Conservation (phyloP, 2,329 filamentous ascomycete genomes). For the Trichoderma atroviride region DNA sequence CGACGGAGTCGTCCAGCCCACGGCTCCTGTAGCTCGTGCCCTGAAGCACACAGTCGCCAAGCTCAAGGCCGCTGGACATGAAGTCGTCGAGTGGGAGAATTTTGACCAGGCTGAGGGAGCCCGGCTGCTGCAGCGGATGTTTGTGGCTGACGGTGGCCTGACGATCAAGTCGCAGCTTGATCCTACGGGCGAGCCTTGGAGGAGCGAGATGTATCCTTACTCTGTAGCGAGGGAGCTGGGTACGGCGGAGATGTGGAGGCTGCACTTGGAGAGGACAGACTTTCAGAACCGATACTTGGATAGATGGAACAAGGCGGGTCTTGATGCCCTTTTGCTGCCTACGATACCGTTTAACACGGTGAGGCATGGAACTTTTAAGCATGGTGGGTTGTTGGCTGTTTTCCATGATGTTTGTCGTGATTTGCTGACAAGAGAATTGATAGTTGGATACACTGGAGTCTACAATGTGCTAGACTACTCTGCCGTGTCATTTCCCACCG, state of each 20-base stretch:
- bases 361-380: conserved; percentile 48
- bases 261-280: conserved; percentile 49
- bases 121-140: conserved; percentile 48
- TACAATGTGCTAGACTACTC: conserved; percentile 55
- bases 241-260: conserved; percentile 51
- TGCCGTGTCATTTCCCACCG: conserved; percentile 51
- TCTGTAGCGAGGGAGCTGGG: conserved; percentile 42
- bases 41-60: conserved; percentile 49
- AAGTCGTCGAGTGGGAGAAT: conserved; percentile 56
- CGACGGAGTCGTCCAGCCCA: conserved; percentile 66
- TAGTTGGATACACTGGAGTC: conserved; percentile 55
- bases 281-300: conserved; percentile 52
- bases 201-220: conserved; percentile 43
- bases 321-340: conserved; percentile 67
- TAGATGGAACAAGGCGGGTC: conserved; percentile 49
- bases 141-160: conserved; percentile 51
- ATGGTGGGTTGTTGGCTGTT: conserved; percentile 39
- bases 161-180: conserved; percentile 45
- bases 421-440: neutral
- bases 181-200: conserved; percentile 48
- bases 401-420: neutral
- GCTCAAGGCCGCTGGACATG: conserved; percentile 51
- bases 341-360: conserved; percentile 50
- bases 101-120: conserved; percentile 45
- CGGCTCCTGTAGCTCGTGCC: conserved; percentile 65